Conservation (phyloP, 331 rosid genomes). For the Pyrus hybrid region DNA sequence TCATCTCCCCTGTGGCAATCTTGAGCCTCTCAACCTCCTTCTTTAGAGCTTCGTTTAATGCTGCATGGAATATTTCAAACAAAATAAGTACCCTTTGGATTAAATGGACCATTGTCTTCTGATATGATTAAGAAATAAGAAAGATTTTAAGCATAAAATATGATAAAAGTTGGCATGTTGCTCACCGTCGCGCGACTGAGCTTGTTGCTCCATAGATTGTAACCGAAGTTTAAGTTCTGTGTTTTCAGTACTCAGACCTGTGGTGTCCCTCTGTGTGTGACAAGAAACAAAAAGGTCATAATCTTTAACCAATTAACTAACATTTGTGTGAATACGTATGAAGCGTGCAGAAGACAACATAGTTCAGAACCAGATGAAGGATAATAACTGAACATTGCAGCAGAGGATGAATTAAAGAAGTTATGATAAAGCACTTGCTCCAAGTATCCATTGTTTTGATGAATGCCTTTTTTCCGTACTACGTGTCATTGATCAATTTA, state of each 20-base stretch:
- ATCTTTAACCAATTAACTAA: background rate
- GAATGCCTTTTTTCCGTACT: background rate
- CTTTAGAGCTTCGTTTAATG: constrained; percentile 83
- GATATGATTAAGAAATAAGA: background rate
- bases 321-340: background rate
- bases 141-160: background rate
- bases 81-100: background rate
- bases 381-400: background rate
- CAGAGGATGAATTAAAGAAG: background rate
- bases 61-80: constrained; percentile 31
- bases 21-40: constrained; percentile 97
- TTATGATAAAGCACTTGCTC: background rate
- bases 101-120: background rate
- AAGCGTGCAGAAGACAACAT: background rate
- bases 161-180: constrained; percentile 3
- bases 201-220: constrained; percentile 99
- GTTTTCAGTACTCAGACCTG: constrained; percentile 76
- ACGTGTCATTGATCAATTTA: background rate
- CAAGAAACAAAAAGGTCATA: constrained; percentile 14
- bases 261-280: constrained; percentile 70
- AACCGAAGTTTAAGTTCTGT: constrained; percentile 92
- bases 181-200: constrained; percentile 90
- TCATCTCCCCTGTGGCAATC: constrained; percentile 78
- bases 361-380: background rate
- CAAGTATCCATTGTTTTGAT: background rate